phyloP scores from a whole-genome alignment of 2,329 filamentous ascomycete species.

The Paraconiothyrium brasiliense region DNA sequence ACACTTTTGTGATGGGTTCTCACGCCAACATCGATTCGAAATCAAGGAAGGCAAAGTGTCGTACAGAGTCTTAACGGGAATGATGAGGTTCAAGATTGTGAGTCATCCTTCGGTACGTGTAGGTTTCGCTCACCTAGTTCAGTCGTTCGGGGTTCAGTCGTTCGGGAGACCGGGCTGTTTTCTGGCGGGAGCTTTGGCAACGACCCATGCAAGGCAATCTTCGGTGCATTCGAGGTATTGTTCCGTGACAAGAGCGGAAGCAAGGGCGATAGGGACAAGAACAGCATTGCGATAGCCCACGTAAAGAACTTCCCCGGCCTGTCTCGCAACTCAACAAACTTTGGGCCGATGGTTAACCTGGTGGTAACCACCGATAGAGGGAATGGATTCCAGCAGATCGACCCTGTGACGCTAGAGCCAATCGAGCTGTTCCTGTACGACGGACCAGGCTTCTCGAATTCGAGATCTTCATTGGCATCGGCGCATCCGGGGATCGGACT shows the following conservation, averaged over 20 bases:
- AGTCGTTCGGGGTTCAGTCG: neutral
- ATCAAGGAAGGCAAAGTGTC: conserved; percentile 15
- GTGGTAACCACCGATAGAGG: conserved; percentile 16
- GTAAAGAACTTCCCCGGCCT: conserved; percentile 22
- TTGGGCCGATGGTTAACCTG: conserved; percentile 19
- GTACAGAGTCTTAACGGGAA: conserved; percentile 17
- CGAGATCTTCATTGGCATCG: neutral
- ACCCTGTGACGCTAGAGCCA: conserved; percentile 18
- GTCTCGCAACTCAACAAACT: conserved; percentile 19
- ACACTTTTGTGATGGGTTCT: conserved; percentile 22
- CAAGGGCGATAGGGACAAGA: conserved; percentile 8
- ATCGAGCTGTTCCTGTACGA: conserved; percentile 19
- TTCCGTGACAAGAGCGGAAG: conserved; percentile 14
- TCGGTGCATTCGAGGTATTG: conserved; percentile 16
- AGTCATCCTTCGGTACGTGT: neutral
- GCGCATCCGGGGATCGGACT: conserved; percentile 18
- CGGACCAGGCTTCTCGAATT: neutral
- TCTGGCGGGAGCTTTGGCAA: conserved; percentile 13
- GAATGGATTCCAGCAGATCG: conserved; percentile 16
- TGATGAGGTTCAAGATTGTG: conserved; percentile 17
- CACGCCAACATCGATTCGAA: conserved; percentile 20
- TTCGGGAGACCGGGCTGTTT: conserved; percentile 15
- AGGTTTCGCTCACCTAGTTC: too few relatives aligned
- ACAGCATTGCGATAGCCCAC: conserved; percentile 1
- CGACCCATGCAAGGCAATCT: conserved; percentile 21